Evolutionary conservation across 108 stramenopile species (phyloP).

Genomic region (Nannochloropsis gaditana): DNA sequence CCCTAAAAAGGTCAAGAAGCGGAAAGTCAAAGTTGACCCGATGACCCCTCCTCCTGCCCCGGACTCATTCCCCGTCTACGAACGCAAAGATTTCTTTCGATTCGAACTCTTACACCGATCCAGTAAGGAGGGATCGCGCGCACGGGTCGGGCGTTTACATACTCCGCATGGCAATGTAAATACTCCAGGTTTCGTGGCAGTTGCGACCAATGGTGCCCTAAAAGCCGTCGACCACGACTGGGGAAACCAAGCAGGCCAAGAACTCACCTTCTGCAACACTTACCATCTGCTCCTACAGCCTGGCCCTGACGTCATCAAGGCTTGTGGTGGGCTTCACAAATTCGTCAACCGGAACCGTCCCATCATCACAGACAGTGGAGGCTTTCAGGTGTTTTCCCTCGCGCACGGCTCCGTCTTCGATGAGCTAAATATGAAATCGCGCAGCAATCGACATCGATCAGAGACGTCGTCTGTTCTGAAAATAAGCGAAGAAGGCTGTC

Average conservation of each 20-base stretch:
- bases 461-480: conserved; percentile 55
- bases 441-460: neutral
- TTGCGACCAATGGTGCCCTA: conserved; percentile 84
- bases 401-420: conserved; percentile 74
- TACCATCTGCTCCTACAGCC: conserved; percentile 87
- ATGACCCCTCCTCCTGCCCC: conserved; percentile 18
- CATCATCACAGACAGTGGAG: conserved; percentile 82
- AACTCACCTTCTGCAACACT: conserved; percentile 83
- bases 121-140: conserved; percentile 58
- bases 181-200: conserved; percentile 80
- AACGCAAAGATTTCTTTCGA: conserved; percentile 63
- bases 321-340: conserved; percentile 82
- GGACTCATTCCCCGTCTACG: conserved; percentile 52
- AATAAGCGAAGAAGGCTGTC: conserved; percentile 78
- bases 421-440: conserved; percentile 23
- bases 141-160: conserved; percentile 68
- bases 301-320: conserved; percentile 67
- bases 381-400: conserved; percentile 84
- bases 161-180: conserved; percentile 62
- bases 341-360: conserved; percentile 63
- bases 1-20: conserved; percentile 6
- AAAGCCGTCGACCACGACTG: conserved; percentile 44
- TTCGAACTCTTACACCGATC: conserved; percentile 77
- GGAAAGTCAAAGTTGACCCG: neutral
- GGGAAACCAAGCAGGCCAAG: conserved; percentile 66